Evolutionary conservation across 78 protist species (phyloP).

Genomic region (Parvularia atlantis): DNA sequence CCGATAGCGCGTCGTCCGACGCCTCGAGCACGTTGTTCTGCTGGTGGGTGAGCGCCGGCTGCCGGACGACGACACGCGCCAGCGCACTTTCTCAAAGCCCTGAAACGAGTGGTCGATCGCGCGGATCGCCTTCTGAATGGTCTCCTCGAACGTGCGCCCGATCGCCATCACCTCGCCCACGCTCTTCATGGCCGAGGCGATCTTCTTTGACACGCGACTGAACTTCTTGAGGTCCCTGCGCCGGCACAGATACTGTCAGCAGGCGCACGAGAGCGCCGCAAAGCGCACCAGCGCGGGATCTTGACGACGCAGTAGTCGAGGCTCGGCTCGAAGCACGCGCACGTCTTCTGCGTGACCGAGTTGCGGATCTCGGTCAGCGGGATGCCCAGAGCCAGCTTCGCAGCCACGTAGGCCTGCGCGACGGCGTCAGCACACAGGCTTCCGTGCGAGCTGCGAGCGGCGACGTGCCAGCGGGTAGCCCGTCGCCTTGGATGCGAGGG

Average conservation of each 20-base stretch:
- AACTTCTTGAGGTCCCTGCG: conserved; percentile 80
- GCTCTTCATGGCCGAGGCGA: conserved; percentile 82
- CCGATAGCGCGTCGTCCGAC: conserved; percentile 47
- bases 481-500: conserved; percentile 94
- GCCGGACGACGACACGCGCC: no score
- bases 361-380: conserved; percentile 35
- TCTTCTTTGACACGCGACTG: conserved; percentile 42
- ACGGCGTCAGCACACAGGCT: no score
- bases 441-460: no score
- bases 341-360: conserved; percentile 75
- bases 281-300: conserved; percentile 40
- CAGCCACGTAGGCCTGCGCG: conserved; percentile 92
- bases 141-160: conserved; percentile 91
- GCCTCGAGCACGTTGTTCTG: not conserved
- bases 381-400: conserved; percentile 81
- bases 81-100: conserved; percentile 8
- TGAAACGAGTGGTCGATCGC: conserved; percentile 26
- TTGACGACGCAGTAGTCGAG: conserved; percentile 92
- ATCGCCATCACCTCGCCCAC: conserved; percentile 97
- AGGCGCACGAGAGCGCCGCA: not conserved
- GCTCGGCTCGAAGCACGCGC: conserved; percentile 91
- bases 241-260: conserved; percentile 52
- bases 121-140: conserved; percentile 77
- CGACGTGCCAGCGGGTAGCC: conserved; percentile 96
- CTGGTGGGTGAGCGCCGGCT: conserved; percentile 36